phyloP scores from a whole-genome alignment of 2,329 filamentous ascomycete species.

The Xylaria hypoxylon region DNA sequence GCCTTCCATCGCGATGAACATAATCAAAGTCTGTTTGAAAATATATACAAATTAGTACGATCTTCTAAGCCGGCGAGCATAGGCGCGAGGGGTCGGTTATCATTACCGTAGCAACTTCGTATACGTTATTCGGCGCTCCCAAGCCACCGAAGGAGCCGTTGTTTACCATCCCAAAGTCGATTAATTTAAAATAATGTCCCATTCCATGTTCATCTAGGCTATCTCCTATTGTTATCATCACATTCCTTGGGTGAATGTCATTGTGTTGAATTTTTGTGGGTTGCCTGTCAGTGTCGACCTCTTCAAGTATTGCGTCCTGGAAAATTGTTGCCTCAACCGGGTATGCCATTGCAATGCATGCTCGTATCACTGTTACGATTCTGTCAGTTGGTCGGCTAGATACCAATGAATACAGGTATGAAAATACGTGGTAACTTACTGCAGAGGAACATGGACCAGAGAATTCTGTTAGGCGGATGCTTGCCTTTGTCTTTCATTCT shows the following conservation, averaged over 20 bases:
- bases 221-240: slow-evolving; percentile 18
- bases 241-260: slow-evolving; percentile 18
- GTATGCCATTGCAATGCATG: slow-evolving; percentile 31
- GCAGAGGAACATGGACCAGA: slow-evolving; percentile 31
- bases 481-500: background rate
- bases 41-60: too few species aligned
- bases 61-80: too few species aligned
- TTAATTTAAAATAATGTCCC: slow-evolving; percentile 20
- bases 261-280: background rate
- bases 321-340: background rate
- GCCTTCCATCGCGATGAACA: too few species aligned
- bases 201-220: slow-evolving; percentile 4
- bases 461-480: slow-evolving; percentile 18
- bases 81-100: too few species aligned
- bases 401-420: background rate
- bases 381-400: background rate
- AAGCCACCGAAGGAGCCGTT: background rate
- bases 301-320: background rate
- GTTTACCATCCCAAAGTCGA: slow-evolving; percentile 23
- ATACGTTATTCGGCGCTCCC: background rate
- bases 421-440: slow-evolving; percentile 8
- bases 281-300: background rate
- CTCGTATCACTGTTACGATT: slow-evolving; percentile 16
- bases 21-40: too few species aligned
- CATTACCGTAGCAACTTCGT: background rate